Conservation (phyloP, 2,329 filamentous ascomycete genomes). For the Aspergillus fischeri region DNA sequence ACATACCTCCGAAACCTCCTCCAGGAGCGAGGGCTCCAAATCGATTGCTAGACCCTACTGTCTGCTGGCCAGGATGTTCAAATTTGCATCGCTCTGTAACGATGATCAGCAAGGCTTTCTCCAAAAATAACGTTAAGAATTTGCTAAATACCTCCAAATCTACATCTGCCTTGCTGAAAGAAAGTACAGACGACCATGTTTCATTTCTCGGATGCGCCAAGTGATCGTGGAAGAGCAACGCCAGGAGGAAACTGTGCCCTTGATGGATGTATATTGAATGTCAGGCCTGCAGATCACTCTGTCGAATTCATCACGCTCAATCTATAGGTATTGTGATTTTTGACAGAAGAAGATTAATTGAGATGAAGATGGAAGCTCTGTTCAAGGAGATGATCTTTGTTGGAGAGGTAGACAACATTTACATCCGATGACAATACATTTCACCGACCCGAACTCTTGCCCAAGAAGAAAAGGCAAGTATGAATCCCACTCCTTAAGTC, state of each 20-base stretch:
- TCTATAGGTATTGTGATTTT: neutral
- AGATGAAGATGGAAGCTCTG: neutral
- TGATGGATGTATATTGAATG: neutral
- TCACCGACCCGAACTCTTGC: neutral
- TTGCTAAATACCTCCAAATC: slow-evolving; percentile 53
- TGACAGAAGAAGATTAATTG: neutral
- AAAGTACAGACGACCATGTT: slow-evolving; percentile 56
- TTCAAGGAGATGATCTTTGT: neutral
- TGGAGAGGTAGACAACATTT: slow-evolving; percentile 1
- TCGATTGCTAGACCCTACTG: slow-evolving; percentile 49
- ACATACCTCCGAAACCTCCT: slow-evolving; percentile 39
- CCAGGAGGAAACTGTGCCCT: neutral
- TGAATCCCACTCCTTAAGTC: neutral
- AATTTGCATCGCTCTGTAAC: slow-evolving; percentile 53
- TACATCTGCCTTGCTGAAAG: slow-evolving; percentile 63
- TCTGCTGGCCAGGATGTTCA: slow-evolving; percentile 51
- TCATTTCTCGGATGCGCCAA: slow-evolving; percentile 5
- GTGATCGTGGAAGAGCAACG: neutral
- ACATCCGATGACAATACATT: slow-evolving; percentile 16
- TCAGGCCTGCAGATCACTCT: neutral
- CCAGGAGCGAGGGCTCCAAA: slow-evolving; percentile 51
- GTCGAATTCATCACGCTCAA: neutral
- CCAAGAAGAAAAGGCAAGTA: neutral
- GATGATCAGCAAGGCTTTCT: slow-evolving; percentile 13
- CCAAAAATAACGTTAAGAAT: neutral